phyloP scores from a whole-genome alignment of 345 rosid genomes.

The Sapria himalayana region DNA sequence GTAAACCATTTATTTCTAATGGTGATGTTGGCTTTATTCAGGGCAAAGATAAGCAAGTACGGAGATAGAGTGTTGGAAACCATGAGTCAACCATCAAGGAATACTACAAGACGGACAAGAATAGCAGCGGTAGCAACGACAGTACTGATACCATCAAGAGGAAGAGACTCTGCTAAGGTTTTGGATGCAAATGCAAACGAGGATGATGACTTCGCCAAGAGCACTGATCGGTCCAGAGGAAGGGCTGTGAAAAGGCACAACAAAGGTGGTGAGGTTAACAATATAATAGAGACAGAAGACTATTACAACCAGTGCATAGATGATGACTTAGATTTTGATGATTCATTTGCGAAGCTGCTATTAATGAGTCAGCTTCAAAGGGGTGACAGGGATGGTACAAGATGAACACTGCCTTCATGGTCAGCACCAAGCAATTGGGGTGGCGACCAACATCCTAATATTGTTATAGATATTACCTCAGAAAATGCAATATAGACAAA shows the following conservation, averaged over 20 bases:
- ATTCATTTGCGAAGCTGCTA: constrained; percentile 9
- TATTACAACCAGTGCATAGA: constrained; percentile 7
- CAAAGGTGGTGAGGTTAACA: constrained; percentile 8
- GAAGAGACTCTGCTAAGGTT: constrained; percentile 30
- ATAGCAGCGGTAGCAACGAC: constrained; percentile 33
- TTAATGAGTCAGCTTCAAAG: constrained; percentile 5
- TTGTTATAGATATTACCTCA: no score
- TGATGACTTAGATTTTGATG: constrained; percentile 19
- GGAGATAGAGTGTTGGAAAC: constrained; percentile 73
- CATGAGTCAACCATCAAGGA: constrained; percentile 49
- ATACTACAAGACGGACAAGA: constrained; percentile 25
- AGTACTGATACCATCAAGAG: constrained; percentile 48
- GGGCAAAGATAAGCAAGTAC: constrained; percentile 59
- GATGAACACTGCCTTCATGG: constrained; percentile 32
- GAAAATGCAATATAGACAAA: no score
- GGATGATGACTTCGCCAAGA: constrained; percentile 37
- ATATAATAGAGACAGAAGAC: constrained; percentile 1
- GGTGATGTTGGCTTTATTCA: no score
- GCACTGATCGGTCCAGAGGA: constrained; percentile 53
- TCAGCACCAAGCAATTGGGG: no score
- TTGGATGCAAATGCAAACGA: constrained; percentile 11
- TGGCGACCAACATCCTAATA: no score
- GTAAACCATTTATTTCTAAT: no score
- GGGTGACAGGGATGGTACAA: constrained; percentile 7
- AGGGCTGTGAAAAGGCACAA: constrained; percentile 18